Evolutionary conservation across 2,329 filamentous ascomycete species (phyloP).

Genomic region (Colletotrichum cereale): DNA sequence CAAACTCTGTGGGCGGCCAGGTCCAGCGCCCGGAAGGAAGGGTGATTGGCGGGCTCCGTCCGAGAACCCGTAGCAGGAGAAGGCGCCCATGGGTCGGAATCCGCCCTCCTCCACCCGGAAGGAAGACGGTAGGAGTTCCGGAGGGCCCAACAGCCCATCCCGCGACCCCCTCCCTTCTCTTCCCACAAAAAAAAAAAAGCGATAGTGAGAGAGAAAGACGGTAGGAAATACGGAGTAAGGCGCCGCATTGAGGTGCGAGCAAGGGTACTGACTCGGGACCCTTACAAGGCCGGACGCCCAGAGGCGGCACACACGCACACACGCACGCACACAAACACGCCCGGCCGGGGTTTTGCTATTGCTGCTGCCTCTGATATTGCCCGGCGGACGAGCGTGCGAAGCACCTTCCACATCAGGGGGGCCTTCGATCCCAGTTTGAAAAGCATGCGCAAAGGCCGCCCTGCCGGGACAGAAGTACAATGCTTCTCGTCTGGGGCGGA

Average conservation of each 20-base stretch:
- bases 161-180: not conserved
- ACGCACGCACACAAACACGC: not conserved
- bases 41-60: constrained; percentile 5
- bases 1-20: not conserved
- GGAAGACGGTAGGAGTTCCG: constrained; percentile 16
- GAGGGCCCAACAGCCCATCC: not conserved
- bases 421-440: not conserved
- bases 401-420: constrained; percentile 33
- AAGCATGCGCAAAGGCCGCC: not conserved
- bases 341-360: not conserved
- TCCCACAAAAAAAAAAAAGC: not conserved
- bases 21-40: not conserved
- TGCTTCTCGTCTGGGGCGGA: too few species aligned
- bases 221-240: not conserved
- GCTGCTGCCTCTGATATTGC: not conserved
- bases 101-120: not conserved
- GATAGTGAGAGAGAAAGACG: not conserved
- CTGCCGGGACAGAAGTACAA: too few species aligned
- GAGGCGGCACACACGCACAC: not conserved
- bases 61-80: constrained; percentile 13
- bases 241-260: constrained; percentile 15
- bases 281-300: not conserved
- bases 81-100: not conserved
- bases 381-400: not conserved
- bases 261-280: constrained; percentile 36